These are phyloP conservation scores for Euphorbia lathyris DNA, from an alignment of 345 rosid species.

Conservation along the genomic window DNA sequence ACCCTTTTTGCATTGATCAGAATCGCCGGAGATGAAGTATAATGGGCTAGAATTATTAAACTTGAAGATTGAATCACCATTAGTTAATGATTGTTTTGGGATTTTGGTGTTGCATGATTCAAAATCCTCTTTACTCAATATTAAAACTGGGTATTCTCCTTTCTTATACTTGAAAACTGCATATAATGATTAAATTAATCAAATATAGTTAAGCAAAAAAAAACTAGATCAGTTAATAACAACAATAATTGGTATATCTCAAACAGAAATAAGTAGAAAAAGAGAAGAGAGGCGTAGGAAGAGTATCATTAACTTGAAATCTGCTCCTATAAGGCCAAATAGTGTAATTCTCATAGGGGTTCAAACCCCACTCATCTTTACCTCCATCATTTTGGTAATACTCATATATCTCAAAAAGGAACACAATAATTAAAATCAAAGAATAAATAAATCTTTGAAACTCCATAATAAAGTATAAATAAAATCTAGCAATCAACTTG, in stretches of 20 bases:
- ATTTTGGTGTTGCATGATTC: constrained; percentile 51
- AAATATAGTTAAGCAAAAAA: not conserved
- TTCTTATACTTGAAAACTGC: constrained; percentile 72
- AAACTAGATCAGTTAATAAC: not conserved
- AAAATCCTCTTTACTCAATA: constrained; percentile 53
- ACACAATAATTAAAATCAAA: constrained; percentile 20
- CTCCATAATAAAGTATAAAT: constrained; percentile 26
- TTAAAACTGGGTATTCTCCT: constrained; percentile 65
- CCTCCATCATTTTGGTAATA: constrained; percentile 69
- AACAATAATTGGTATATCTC: no score
- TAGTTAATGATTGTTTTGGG: constrained; percentile 46
- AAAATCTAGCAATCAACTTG: not conserved
- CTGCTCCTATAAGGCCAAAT: constrained; percentile 79
- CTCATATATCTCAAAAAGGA: constrained; percentile 18
- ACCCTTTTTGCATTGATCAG: constrained; percentile 62
- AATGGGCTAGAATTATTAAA: constrained; percentile 72
- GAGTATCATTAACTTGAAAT: constrained; percentile 81
- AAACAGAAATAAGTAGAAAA: not conserved
- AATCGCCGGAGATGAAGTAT: constrained; percentile 69
- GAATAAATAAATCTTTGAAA: constrained; percentile 14
- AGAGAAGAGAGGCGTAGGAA: constrained; percentile 36
- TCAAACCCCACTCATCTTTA: constrained; percentile 66
- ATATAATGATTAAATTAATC: constrained; percentile 2
- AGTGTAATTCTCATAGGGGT: constrained; percentile 61
- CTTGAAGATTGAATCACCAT: constrained; percentile 53